Evolutionary conservation across 192 early-diverging fungal species (phyloP).

Genomic region (Martensiomyces pterosporus): DNA sequence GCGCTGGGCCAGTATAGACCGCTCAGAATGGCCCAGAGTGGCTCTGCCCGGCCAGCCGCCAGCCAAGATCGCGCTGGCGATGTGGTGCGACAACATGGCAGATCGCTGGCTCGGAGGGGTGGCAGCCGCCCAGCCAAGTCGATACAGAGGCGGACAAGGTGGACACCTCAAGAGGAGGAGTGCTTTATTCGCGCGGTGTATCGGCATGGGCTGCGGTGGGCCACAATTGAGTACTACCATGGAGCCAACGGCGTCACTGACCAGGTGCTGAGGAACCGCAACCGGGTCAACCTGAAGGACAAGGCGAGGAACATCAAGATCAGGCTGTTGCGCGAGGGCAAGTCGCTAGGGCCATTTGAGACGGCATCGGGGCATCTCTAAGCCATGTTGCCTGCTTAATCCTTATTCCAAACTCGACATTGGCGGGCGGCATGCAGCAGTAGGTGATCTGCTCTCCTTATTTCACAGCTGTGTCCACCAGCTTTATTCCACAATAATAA

Average conservation of each 20-base stretch:
- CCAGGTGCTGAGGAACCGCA: constrained; percentile 28
- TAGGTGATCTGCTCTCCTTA: too few relatives aligned
- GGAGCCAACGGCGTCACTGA: constrained; percentile 19
- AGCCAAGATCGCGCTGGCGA: too few relatives aligned
- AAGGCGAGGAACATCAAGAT: constrained; percentile 50
- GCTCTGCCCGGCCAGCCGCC: too few relatives aligned
- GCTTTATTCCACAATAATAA: too few relatives aligned
- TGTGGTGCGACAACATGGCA: too few relatives aligned
- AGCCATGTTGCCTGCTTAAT: neutral
- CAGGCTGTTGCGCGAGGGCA: constrained; percentile 31
- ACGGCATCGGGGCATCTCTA: constrained; percentile 12
- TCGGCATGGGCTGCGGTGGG: constrained; percentile 24
- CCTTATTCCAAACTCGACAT: too few relatives aligned
- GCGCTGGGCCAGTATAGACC: constrained; percentile 38
- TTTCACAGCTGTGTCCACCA: too few relatives aligned
- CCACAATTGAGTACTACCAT: constrained; percentile 25
- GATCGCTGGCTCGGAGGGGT: neutral
- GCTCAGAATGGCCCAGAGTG: too few relatives aligned
- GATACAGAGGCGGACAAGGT: constrained; percentile 10
- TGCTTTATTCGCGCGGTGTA: constrained; percentile 33
- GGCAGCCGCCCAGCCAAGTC: neutral
- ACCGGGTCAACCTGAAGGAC: constrained; percentile 41
- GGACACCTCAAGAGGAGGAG: constrained; percentile 30
- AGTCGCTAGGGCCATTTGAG: constrained; percentile 28
- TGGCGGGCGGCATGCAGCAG: too few relatives aligned